phyloP scores from a whole-genome alignment of 2,329 filamentous ascomycete genomes.

The Tolypocladium nubicola region DNA sequence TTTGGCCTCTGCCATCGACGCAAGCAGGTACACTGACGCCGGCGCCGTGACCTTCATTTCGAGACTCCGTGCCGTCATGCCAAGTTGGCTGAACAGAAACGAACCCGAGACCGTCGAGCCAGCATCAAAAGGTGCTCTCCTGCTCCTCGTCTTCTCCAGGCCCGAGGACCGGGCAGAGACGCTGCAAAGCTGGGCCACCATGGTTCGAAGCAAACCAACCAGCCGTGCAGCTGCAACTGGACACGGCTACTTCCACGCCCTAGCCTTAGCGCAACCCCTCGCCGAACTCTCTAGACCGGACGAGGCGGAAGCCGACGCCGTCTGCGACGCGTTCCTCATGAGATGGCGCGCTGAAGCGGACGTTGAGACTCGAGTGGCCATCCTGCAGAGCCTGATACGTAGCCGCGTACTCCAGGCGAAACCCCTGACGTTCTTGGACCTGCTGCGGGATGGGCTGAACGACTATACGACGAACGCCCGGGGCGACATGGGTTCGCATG shows the following conservation, averaged over 20 bases:
- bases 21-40: neutral
- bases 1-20: constrained; percentile 12
- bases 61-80: constrained; percentile 22
- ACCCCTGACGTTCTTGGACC: constrained; percentile 27
- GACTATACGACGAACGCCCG: constrained; percentile 87
- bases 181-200: constrained; percentile 35
- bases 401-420: constrained; percentile 33
- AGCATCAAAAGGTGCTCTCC: constrained; percentile 39
- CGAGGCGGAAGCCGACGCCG: constrained; percentile 15
- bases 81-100: constrained; percentile 36
- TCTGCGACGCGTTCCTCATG: constrained; percentile 33
- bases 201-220: constrained; percentile 23
- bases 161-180: constrained; percentile 23
- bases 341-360: constrained; percentile 42
- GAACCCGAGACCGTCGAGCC: constrained; percentile 39
- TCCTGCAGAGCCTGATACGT: constrained; percentile 42
- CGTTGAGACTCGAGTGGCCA: constrained; percentile 42
- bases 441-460: constrained; percentile 54
- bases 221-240: constrained; percentile 26
- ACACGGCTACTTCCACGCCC: constrained; percentile 41
- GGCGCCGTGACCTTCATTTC: constrained; percentile 12
- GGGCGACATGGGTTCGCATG: constrained; percentile 82
- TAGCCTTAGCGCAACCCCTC: constrained; percentile 39
- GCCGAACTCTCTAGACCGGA: constrained; percentile 5
- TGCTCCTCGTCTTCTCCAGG: constrained; percentile 35